Conservation (phyloP, 768 basidiomycete genomes). For the Tylopilus sp. region DNA sequence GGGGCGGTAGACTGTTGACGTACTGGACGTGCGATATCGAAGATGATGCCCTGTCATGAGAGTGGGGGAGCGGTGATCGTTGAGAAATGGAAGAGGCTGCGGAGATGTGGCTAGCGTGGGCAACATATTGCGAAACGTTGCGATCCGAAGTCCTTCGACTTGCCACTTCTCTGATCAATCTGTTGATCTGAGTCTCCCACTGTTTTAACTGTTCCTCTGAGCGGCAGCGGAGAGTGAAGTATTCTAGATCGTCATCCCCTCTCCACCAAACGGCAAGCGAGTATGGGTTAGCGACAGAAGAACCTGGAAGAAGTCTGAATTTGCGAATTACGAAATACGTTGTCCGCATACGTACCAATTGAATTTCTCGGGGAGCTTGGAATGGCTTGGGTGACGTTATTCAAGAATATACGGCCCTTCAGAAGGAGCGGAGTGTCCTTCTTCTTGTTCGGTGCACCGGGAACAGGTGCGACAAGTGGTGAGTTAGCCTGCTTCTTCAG, state of each 20-base stretch:
- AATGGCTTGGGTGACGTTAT: slow-evolving; percentile 86
- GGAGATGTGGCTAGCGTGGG: slow-evolving; percentile 41
- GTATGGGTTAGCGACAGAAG: slow-evolving; percentile 55
- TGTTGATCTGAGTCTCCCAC: slow-evolving; percentile 89
- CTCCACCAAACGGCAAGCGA: slow-evolving; percentile 93
- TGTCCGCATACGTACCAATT: slow-evolving; percentile 47
- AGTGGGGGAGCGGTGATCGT: slow-evolving; percentile 33
- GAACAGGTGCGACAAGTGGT: slow-evolving; percentile 45
- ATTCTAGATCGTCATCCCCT: slow-evolving; percentile 90
- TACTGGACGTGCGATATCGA: slow-evolving; percentile 29
- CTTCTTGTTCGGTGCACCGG: slow-evolving; percentile 57
- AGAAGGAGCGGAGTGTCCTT: slow-evolving; percentile 80
- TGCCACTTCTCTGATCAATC: slow-evolving; percentile 78
- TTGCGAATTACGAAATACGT: neutral
- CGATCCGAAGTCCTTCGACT: slow-evolving; percentile 67
- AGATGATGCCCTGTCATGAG: slow-evolving; percentile 37
- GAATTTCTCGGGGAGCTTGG: slow-evolving; percentile 56
- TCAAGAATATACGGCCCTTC: slow-evolving; percentile 96
- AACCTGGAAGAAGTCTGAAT: slow-evolving; percentile 33
- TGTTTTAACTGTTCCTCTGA: slow-evolving; percentile 89
- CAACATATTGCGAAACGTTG: slow-evolving; percentile 48
- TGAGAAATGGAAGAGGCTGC: slow-evolving; percentile 35
- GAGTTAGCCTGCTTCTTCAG: slow-evolving; percentile 74
- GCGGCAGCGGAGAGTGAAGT: slow-evolving; percentile 90
- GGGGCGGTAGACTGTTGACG: slow-evolving; percentile 32